Percentiles rank a stretch among this genome's conserved stretches.
phyloP scores from a whole-genome alignment of 2,329 filamentous ascomycete genomes.

The Exophiala sp. region DNA sequence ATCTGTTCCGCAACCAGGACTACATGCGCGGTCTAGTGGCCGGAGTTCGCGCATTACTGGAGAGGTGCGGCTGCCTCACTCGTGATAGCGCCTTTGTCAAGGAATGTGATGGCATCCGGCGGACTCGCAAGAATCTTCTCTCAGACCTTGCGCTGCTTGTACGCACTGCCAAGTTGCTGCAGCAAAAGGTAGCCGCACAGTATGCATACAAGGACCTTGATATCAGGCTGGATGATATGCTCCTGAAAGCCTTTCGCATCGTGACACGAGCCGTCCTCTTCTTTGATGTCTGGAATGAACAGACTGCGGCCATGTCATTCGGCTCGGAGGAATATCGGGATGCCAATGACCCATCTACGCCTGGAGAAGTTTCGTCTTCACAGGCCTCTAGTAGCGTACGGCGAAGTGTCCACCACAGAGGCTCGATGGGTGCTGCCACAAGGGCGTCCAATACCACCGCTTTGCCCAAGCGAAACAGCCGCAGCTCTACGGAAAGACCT shows the following conservation, averaged over 20 bases:
- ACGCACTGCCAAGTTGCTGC: constrained; percentile 78
- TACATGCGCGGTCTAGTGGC: constrained; percentile 92
- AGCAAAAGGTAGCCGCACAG: constrained; percentile 58
- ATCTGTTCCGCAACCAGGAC: constrained; percentile 82
- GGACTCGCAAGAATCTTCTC: constrained; percentile 77
- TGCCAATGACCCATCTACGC: constrained; percentile 1
- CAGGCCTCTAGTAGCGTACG: constrained; percentile 5
- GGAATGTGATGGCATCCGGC: constrained; percentile 67
- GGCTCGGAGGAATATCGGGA: constrained; percentile 29
- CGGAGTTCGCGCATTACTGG: constrained; percentile 81
- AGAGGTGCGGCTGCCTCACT: constrained; percentile 80
- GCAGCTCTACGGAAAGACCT: constrained; percentile 22
- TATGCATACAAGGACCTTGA: constrained; percentile 52
- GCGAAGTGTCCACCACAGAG: constrained; percentile 5
- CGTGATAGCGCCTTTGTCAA: constrained; percentile 71
- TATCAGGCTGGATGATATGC: constrained; percentile 82
- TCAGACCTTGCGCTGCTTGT: constrained; percentile 86
- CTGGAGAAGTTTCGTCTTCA: constrained; percentile 5
- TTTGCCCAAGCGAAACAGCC: constrained; percentile 12
- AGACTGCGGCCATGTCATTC: constrained; percentile 37
- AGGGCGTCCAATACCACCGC: constrained; percentile 4
- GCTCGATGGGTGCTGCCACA: constrained; percentile 1
- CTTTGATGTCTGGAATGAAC: constrained; percentile 71
- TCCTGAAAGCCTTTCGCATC: constrained; percentile 87
- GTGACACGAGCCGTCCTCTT: constrained; percentile 88